Evolutionary conservation across 495 filamentous ascomycete genomes (phyloP), one percentile per base, ranked within the genome.

Genomic region (Penicillium manginii): DNA sequence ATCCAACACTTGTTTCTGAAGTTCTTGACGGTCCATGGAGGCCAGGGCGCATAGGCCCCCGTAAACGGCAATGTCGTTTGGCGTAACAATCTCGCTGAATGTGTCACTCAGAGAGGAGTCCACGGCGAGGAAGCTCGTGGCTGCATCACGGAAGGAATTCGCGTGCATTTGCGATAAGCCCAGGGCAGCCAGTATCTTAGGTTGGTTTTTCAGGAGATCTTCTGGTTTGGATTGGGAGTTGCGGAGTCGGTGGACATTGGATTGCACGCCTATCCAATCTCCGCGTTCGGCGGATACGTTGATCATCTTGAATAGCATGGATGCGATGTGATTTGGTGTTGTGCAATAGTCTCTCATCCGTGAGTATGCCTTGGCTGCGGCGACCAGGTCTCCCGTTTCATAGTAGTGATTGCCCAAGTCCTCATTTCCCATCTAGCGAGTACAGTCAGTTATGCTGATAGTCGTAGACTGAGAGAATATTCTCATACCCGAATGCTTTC

Each of bases 21-120:
- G 79, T 58, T 91, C 84, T 10, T 76, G 74, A 42, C 94, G 85
- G 48, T 88, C 83, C 91, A 98, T 96, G 1, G 91, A 89, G 23
- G 93, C 93, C 18, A 98, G 85, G 2, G 94, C 92, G 58, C 92
- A 89, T 18, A 98, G 83, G 5, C 90, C 92, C 50, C 93, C 94
- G 59, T 97, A 98, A 26, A 94, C 81, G 31, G 94, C 94, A 5
- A 98, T 79, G 64, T 98, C 94, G 70, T 97, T 98, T 1, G 86
- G 80, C 17, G 86, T 90, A 46, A 91, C 78, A 9, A 96, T 80
- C 46, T 91, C 86, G 62, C 88, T 89, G 71, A 87, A 93, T 3
- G 64, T 79, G 47, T 84, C 75, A 4, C 79, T 80, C 18, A 86
- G 59, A 32, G 71, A 75, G 3, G 75, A 62, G 9, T 87, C 73